Evolutionary conservation across 768 basidiomycete species (phyloP), one percentile per base, ranked within the genome.

Genomic region (Xerocomellus intermedius): DNA sequence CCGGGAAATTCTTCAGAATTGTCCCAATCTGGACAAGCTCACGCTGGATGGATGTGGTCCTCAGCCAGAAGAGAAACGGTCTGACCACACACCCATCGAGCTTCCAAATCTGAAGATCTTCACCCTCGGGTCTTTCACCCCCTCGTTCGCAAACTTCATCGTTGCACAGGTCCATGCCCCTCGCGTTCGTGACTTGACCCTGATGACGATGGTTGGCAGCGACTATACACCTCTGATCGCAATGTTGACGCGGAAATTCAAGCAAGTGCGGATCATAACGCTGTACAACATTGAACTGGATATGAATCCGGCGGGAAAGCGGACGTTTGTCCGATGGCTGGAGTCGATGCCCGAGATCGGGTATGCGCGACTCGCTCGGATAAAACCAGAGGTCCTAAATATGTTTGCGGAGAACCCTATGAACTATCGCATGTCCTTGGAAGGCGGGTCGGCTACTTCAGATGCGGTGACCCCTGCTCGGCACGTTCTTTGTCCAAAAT

Each of bases 1-100:
- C 67, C 78, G 80, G 36, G 69, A 77, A 28, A 74, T 89, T 22
- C 76, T 88, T 12, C 50, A 50, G 10, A 70, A 63, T 43, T 85
- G 77, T 52, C 81, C 82, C 14, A 69, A 69, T 8, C 66, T 91
- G 24, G 66, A 67, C 48, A 84, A 82, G 50, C 74, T 91, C 41
- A 74, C 80, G 17, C 62, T 90, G 35, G 83, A 87, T 62, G 82
- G 82, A 47, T 85, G 84, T 26, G 85, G 86, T 6, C 85, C 87
- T 21, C 58, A 64, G 43, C 65, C 52, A 30, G 54, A 67, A 39
- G 56, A 64, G 50, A 75, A 64, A 60, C 54, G 65, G 46, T 57
- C 66, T 46, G 62, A 63, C 32, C 64, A 65, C 22, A 44, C 58
- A 47, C 79, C 84, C 6, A 64, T 89, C 53, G 54, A 67, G 5